Base-by-base conservation (phyloP, 345 rosid genomes). In the Aethionema arabicum region DNA sequence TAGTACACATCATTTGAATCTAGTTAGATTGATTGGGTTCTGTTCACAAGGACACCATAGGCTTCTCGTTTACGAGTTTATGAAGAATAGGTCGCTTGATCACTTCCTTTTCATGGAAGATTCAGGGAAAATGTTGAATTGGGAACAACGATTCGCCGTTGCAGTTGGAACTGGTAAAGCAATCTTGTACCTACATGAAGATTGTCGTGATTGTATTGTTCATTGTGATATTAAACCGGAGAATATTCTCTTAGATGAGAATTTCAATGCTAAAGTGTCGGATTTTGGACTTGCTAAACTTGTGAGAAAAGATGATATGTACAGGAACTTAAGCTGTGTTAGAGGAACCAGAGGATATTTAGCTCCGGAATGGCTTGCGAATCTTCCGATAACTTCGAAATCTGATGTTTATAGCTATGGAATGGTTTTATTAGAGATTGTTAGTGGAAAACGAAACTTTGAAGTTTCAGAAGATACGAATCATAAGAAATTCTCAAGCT, bases 341-440 rank as follows among this genome's bases (percentile, higher is more conserved):
- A 50, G 85, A 76, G 79, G 78, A 27, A 80, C 83, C 10, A 51
- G 80, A 38, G 80, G 83, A 0, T 83, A 83, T 38, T 47, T 83
- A 35, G 88, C 88, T 0, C 88, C 88, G 30, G 88, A 83, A 47
- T 78, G 82, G 88, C 47, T 76, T 2, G 76, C 88, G 27, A 67
- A 78, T 57, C 78, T 72, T 46, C 76, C 81, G 5, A 70, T 80
- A 45, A 81, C 86, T 13, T 62, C 74, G 4, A 83, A 81, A 49
- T 79, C 79, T 5, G 92, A 83, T 67, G 76, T 85, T 53, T 85
- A 79, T 60, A 83, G 91, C 39, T 85, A 74, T 16, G 91, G 91
- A 4, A 74, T 81, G 77, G 85, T 85, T 42, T 51, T 85, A 41
- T 36, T 83, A 69, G 88, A 83, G 76, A 67, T 81, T 45, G 74